phyloP scores from a whole-genome alignment of 768 basidiomycete species.

The Mycena albidolilacea region DNA sequence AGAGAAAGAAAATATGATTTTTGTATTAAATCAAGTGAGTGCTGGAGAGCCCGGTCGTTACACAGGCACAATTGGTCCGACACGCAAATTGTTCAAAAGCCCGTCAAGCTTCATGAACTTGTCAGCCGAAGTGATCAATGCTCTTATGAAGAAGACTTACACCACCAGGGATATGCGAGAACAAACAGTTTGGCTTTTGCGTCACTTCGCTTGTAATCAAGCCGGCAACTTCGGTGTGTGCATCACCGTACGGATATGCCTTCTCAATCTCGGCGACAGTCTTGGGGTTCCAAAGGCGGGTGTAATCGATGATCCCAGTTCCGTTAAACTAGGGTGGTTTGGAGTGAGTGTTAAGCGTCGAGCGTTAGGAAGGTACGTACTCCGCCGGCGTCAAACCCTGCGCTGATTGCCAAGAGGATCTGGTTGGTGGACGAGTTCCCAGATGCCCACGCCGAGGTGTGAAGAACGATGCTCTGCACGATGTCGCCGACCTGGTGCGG shows the following conservation, averaged over 20 bases:
- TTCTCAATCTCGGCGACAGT: background rate
- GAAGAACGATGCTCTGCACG: constrained; percentile 8
- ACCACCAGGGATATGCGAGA: constrained; percentile 14
- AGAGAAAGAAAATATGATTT: too few species aligned
- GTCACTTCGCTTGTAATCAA: constrained; percentile 2
- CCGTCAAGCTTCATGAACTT: constrained; percentile 5
- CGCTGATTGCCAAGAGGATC: constrained; percentile 11
- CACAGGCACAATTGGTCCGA: constrained; percentile 15
- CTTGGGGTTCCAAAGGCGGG: constrained; percentile 5
- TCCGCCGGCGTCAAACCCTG: constrained; percentile 14
- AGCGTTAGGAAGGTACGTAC: too few species aligned
- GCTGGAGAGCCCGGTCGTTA: constrained; percentile 9
- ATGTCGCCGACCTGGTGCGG: constrained; percentile 48
- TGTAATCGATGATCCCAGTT: too few species aligned
- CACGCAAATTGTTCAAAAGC: constrained; percentile 18
- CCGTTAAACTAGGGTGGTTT: too few species aligned
- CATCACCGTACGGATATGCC: too few species aligned
- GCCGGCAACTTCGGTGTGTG: background rate
- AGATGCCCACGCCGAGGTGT: constrained; percentile 10
- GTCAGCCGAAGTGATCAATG: constrained; percentile 15
- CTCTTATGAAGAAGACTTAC: constrained; percentile 13
- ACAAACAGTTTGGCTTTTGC: constrained; percentile 12
- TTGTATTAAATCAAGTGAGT: background rate
- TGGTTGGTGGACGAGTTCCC: constrained; percentile 16
- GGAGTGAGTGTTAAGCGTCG: too few species aligned